These are phyloP conservation scores for Musa beccarii DNA, from an alignment of 176 grass and related monocot genomes.

Conservation along the genomic window DNA sequence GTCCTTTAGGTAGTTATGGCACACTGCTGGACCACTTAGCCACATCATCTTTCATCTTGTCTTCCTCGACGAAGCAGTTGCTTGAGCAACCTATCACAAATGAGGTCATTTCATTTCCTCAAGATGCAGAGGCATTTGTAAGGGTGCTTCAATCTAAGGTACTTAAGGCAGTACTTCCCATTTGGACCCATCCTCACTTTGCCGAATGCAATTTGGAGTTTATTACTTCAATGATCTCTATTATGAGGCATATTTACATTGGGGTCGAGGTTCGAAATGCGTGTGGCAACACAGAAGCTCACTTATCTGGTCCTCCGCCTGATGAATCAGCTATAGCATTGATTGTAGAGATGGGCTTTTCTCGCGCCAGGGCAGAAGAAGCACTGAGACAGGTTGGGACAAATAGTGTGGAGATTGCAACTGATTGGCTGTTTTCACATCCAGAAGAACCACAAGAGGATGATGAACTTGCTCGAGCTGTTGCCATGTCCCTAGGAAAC, in stretches of 20 bases:
- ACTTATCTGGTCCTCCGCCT: constrained; percentile 71
- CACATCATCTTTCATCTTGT: constrained; percentile 85
- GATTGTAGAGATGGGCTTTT: constrained; percentile 98
- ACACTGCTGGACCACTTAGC: constrained; percentile 72
- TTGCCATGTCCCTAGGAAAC: constrained; percentile 89
- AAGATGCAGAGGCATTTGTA: constrained; percentile 78
- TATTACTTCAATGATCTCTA: constrained; percentile 78
- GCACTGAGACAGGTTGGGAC: constrained; percentile 84
- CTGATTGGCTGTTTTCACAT: constrained; percentile 96
- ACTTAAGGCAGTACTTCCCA: constrained; percentile 81
- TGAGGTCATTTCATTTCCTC: constrained; percentile 52
- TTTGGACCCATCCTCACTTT: constrained; percentile 87
- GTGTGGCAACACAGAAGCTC: constrained; percentile 33
- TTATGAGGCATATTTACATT: constrained; percentile 92
- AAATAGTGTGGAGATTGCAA: constrained; percentile 95
- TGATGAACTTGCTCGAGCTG: constrained; percentile 94
- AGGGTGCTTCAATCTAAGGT: constrained; percentile 89
- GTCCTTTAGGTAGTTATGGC: constrained; percentile 72
- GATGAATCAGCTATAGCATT: constrained; percentile 85
- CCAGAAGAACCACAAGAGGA: constrained; percentile 93
- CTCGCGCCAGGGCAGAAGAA: constrained; percentile 87
- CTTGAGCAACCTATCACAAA: constrained; percentile 87
- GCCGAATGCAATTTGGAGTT: constrained; percentile 72
- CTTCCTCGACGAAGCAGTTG: constrained; percentile 76
- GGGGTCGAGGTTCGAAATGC: constrained; percentile 76